phyloP scores from a whole-genome alignment of 345 rosid genomes.

The Ceriops tagal region DNA sequence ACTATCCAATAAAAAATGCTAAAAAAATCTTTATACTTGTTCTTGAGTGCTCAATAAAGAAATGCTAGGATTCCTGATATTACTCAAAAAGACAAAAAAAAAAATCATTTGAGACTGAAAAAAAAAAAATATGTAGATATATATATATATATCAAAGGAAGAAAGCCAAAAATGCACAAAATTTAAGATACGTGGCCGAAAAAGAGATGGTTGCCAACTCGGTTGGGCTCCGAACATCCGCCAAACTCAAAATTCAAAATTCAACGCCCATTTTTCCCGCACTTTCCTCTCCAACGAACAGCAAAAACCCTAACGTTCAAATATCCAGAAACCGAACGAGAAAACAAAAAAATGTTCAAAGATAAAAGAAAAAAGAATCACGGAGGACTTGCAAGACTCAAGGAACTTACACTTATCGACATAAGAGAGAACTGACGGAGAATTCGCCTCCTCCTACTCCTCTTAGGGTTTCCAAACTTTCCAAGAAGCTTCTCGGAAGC shows the following conservation, averaged over 20 bases:
- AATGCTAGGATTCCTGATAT: no score
- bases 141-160: background rate
- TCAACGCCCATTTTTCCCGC: no score
- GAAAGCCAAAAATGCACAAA: background rate
- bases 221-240: background rate
- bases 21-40: no score
- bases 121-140: background rate
- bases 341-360: background rate
- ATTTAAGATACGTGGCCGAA: background rate
- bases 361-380: no score
- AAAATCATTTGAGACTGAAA: background rate
- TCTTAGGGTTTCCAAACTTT: slow-evolving; percentile 14
- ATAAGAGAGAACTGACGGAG: slow-evolving; percentile 8
- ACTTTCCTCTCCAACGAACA: no score
- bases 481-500: slow-evolving; percentile 27
- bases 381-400: slow-evolving; percentile 25
- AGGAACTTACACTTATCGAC: slow-evolving; percentile 39
- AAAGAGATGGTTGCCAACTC: background rate
- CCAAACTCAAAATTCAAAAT: no score
- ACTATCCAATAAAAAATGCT: no score
- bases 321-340: no score
- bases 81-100: no score
- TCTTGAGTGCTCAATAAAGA: no score
- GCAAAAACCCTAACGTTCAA: no score
- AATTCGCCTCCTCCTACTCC: background rate